Conservation (phyloP, 805 yeast species). For the Candida quercuum region DNA sequence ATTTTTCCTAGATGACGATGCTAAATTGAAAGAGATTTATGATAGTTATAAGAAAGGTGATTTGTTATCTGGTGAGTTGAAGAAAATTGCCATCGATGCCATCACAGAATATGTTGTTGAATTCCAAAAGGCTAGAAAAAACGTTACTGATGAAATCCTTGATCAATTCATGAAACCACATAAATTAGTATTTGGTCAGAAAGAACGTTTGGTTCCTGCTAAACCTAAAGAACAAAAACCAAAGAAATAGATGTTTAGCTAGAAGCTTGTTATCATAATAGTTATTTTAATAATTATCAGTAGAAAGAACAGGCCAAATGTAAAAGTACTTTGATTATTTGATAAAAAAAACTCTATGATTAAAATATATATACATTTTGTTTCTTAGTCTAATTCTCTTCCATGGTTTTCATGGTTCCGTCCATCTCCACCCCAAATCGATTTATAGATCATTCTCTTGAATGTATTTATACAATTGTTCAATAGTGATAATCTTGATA, state of each 20-base stretch:
- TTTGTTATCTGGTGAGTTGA: constrained; percentile 88
- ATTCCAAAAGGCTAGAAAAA: constrained; percentile 76
- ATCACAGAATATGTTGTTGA: constrained; percentile 73
- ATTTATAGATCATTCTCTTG: constrained; percentile 8
- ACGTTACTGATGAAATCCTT: constrained; percentile 56
- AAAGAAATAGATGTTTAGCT: neutral
- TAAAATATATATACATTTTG: neutral
- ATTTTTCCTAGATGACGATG: constrained; percentile 89
- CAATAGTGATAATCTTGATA: constrained; percentile 74
- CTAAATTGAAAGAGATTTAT: constrained; percentile 54
- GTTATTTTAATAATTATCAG: no score
- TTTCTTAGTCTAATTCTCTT: neutral
- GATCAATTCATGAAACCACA: constrained; percentile 81
- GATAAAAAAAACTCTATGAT: neutral
- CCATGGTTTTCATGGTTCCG: neutral
- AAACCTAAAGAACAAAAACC: constrained; percentile 39
- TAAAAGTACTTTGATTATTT: no score
- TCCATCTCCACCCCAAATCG: neutral
- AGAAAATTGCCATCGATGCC: constrained; percentile 75
- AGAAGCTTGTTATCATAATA: no score
- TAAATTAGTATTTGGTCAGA: constrained; percentile 66
- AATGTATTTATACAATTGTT: constrained; percentile 60
- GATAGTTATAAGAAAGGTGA: constrained; percentile 74
- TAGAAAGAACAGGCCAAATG: no score
- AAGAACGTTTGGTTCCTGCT: constrained; percentile 67